A percentile compares a stretch with the other conserved stretches of the same genome.
phyloP scores from a whole-genome alignment of 257 asterid species.

The Solanum lignicaule region DNA sequence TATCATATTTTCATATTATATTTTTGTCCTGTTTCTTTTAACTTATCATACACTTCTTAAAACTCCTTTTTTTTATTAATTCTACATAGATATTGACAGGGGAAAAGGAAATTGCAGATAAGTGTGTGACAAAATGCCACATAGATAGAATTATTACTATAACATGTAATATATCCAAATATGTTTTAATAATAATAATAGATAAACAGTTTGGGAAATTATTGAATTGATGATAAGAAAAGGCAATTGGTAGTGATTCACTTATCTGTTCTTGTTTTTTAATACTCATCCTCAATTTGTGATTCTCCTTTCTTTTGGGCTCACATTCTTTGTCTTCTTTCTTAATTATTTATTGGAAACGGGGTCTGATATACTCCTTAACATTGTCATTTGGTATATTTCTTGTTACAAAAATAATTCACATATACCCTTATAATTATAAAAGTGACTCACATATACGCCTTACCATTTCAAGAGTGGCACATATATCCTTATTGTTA shows the following conservation, averaged over 20 bases:
- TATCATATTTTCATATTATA: neutral
- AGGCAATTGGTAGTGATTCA: neutral
- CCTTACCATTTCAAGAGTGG: too few species aligned
- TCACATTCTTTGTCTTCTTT: neutral
- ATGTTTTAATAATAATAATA: neutral
- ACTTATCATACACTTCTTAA: neutral
- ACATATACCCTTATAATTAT: too few species aligned
- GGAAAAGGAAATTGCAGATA: neutral
- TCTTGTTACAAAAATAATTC: fast-evolving
- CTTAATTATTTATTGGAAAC: too few species aligned
- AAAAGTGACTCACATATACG: too few species aligned
- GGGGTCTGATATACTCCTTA: neutral
- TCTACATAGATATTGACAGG: neutral
- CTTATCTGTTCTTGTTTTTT: neutral
- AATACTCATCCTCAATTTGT: slow-evolving; percentile 4
- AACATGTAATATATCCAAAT: neutral
- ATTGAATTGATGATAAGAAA: neutral
- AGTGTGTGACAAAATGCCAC: neutral
- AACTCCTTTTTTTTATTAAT: neutral
- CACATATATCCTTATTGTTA: too few species aligned
- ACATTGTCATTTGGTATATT: too few species aligned
- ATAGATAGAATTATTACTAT: neutral
- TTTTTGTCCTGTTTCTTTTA: neutral
- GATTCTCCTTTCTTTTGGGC: neutral
- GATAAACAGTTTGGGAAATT: neutral